phyloP scores from a whole-genome alignment of 2,329 filamentous ascomycete genomes.

The Mycosphaerella sp. region DNA sequence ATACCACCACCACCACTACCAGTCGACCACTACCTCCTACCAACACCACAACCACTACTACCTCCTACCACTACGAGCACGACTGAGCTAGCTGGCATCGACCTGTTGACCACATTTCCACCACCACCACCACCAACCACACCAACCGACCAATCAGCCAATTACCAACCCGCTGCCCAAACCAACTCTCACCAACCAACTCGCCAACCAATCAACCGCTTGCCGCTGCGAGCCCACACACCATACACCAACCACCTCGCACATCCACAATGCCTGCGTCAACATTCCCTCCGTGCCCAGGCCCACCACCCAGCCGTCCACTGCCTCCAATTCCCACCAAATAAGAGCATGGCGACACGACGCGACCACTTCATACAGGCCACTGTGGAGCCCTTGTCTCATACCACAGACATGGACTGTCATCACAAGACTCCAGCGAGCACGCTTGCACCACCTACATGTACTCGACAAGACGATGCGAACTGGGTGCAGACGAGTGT shows the following conservation, averaged over 20 bases:
- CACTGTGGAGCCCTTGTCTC: background rate
- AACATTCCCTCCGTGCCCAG: slow-evolving; percentile 44
- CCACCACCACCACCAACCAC: background rate
- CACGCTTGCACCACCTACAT: background rate
- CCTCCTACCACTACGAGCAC: slow-evolving; percentile 1
- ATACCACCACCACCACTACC: too few relatives aligned
- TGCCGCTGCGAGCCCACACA: too few relatives aligned
- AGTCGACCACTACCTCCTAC: too few relatives aligned
- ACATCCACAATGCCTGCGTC: slow-evolving; percentile 35
- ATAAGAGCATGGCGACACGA: slow-evolving; percentile 22
- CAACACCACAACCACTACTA: too few relatives aligned
- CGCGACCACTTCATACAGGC: background rate
- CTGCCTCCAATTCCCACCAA: slow-evolving; percentile 41
- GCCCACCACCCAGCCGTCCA: slow-evolving; percentile 44
- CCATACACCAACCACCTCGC: background rate
- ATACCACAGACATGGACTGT: background rate
- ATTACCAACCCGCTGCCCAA: background rate
- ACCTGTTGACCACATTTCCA: slow-evolving; percentile 1
- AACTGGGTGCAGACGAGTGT: background rate
- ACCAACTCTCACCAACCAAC: background rate
- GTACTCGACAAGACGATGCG: background rate
- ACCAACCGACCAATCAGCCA: background rate
- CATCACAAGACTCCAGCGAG: background rate
- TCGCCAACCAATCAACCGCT: background rate
- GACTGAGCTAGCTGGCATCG: slow-evolving; percentile 1